Evolutionary conservation across 495 filamentous ascomycete species (phyloP).

Genomic region (Aspergillus nidulans): DNA sequence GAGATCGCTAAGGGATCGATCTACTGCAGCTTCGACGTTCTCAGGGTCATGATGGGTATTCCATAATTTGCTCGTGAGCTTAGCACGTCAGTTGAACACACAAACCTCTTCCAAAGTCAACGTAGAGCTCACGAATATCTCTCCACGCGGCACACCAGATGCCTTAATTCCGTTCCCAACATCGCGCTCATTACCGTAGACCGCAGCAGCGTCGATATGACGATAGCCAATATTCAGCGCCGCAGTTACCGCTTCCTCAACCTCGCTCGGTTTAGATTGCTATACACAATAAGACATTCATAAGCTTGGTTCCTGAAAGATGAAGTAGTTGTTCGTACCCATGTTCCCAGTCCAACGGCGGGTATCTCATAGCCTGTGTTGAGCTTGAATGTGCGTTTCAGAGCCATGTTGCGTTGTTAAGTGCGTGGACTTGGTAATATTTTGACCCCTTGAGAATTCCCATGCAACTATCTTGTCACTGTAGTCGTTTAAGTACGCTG

Average conservation of each 20-base stretch:
- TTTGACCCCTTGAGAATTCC: neutral
- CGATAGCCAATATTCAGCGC: conserved; percentile 63
- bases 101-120: neutral
- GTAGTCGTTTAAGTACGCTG: neutral
- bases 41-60: conserved; percentile 44
- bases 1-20: conserved; percentile 63
- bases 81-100: neutral
- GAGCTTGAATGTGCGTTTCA: conserved; percentile 52
- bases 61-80: conserved; percentile 33
- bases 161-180: conserved; percentile 62
- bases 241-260: conserved; percentile 51
- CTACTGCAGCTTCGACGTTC: conserved; percentile 55
- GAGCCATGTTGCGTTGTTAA: conserved; percentile 4
- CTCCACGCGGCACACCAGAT: conserved; percentile 50
- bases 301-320: neutral
- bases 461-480: neutral
- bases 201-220: conserved; percentile 73
- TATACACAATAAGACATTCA: neutral
- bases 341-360: conserved; percentile 66
- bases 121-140: conserved; percentile 49
- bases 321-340: conserved; percentile 18
- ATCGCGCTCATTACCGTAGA: conserved; percentile 69
- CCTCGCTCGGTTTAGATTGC: conserved; percentile 37
- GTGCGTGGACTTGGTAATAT: neutral
- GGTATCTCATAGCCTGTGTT: conserved; percentile 66